Evolutionary conservation across 2,329 filamentous ascomycete species (phyloP).

Genomic region (Colletotrichum gigasporum): DNA sequence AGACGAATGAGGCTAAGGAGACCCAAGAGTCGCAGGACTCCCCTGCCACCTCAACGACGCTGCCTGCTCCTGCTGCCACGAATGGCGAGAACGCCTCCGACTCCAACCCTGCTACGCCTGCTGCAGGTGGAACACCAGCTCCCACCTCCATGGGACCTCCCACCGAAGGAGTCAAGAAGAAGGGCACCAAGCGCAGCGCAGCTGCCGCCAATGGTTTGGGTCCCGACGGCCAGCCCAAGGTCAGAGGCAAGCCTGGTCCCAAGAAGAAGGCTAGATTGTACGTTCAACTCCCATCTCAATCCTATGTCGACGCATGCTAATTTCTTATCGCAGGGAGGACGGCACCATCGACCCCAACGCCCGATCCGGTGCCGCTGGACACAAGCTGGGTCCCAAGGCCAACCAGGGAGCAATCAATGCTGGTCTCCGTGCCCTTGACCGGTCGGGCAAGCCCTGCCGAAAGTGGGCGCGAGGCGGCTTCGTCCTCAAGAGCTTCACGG

Average conservation of each 20-base stretch:
- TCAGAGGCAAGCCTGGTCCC: conserved; percentile 87
- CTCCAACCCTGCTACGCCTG: conserved; percentile 69
- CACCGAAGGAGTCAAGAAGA: conserved; percentile 74
- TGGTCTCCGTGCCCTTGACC: conserved; percentile 90
- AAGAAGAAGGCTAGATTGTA: conserved; percentile 98
- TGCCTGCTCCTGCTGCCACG: conserved; percentile 50
- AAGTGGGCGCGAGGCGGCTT: conserved; percentile 89
- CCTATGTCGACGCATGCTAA: conserved; percentile 15
- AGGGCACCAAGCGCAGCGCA: conserved; percentile 76
- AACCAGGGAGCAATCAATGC: conserved; percentile 98
- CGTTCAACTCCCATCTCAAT: conserved; percentile 50
- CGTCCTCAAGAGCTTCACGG: conserved; percentile 91
- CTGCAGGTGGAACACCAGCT: conserved; percentile 63
- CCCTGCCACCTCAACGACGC: conserved; percentile 52
- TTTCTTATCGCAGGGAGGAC: conserved; percentile 61
- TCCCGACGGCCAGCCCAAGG: conserved; percentile 72
- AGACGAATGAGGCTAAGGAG: conserved; percentile 41
- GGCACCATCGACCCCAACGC: conserved; percentile 68
- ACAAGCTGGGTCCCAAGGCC: conserved; percentile 94
- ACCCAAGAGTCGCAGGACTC: conserved; percentile 53
- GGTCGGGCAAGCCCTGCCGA: conserved; percentile 89
- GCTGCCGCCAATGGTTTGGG: conserved; percentile 68
- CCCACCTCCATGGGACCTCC: conserved; percentile 69
- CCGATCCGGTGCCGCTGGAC: conserved; percentile 58
- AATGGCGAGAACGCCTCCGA: conserved; percentile 67